phyloP scores from a whole-genome alignment of 2,329 filamentous ascomycete species.

The Aureobasidium sp. region DNA sequence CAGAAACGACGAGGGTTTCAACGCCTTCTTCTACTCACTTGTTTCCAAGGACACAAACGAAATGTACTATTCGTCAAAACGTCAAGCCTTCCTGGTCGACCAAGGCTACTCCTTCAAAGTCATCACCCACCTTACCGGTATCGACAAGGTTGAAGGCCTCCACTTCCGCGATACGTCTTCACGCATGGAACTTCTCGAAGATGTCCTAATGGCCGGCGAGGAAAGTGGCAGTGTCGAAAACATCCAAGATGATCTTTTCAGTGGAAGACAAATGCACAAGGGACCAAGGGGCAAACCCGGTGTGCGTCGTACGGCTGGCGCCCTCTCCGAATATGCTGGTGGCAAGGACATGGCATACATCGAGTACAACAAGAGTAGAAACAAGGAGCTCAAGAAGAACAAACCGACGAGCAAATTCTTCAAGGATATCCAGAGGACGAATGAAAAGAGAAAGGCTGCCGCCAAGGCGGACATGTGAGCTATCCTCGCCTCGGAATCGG shows the following conservation, averaged over 20 bases:
- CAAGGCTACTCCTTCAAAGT: slow-evolving; percentile 99
- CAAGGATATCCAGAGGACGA: slow-evolving; percentile 32
- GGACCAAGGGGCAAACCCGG: slow-evolving; percentile 40
- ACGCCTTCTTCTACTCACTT: slow-evolving; percentile 96
- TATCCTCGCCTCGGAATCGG: not conserved
- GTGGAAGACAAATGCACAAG: slow-evolving; percentile 40
- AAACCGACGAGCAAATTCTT: slow-evolving; percentile 37
- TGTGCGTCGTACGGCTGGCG: slow-evolving; percentile 73
- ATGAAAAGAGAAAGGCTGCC: slow-evolving; percentile 27
- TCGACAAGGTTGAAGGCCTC: slow-evolving; percentile 73
- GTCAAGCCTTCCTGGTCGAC: slow-evolving; percentile 93
- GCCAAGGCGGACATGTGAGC: slow-evolving; percentile 18
- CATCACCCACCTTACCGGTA: slow-evolving; percentile 88
- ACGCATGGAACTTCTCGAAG: slow-evolving; percentile 75
- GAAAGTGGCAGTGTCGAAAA: slow-evolving; percentile 62
- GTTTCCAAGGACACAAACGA: slow-evolving; percentile 96
- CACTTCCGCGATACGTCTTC: slow-evolving; percentile 73
- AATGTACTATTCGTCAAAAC: slow-evolving; percentile 95
- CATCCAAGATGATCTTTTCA: slow-evolving; percentile 60
- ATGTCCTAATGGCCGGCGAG: slow-evolving; percentile 83
- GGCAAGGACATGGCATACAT: slow-evolving; percentile 91
- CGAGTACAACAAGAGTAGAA: slow-evolving; percentile 40
- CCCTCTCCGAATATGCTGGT: slow-evolving; percentile 75
- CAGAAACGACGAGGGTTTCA: slow-evolving; percentile 95
- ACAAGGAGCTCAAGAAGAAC: slow-evolving; percentile 37